Evolutionary conservation across 1,139 yeast species (phyloP).

Genomic region (Candida smagusa): DNA sequence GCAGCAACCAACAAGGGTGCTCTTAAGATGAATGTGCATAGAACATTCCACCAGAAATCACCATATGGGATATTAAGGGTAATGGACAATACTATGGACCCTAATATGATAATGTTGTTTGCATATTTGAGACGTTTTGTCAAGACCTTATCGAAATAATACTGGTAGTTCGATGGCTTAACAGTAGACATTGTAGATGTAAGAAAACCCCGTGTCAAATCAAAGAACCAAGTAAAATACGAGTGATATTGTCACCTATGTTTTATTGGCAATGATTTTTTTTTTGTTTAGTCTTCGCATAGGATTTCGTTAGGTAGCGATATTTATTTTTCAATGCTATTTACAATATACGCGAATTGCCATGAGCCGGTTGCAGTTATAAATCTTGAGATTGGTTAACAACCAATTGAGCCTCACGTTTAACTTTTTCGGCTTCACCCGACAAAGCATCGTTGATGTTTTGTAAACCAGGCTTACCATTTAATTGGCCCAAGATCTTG

Average conservation of each 20-base stretch:
- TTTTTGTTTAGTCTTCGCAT: neutral
- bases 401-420: slow-evolving; percentile 34
- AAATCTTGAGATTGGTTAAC: slow-evolving; percentile 15
- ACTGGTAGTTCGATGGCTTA: slow-evolving; percentile 18
- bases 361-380: slow-evolving; percentile 1
- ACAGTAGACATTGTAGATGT: neutral
- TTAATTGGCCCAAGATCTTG: slow-evolving; percentile 24
- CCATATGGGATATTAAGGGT: slow-evolving; percentile 27
- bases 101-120: slow-evolving; percentile 28
- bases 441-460: slow-evolving; percentile 19
- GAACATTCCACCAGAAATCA: slow-evolving; percentile 29
- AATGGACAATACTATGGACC: slow-evolving; percentile 26
- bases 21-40: slow-evolving; percentile 23
- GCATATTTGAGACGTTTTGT: slow-evolving; percentile 35
- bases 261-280: neutral
- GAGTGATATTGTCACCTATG: neutral
- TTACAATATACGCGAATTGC: neutral
- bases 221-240: neutral
- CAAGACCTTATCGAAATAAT: slow-evolving; percentile 30
- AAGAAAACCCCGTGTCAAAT: neutral
- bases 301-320: neutral
- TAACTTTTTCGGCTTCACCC: slow-evolving; percentile 31
- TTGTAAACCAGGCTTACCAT: slow-evolving; percentile 36
- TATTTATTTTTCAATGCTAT: neutral
- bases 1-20: slow-evolving; percentile 32